Conservation (phyloP, 2,329 filamentous ascomycete genomes). For the Fusarium liriodendri region DNA sequence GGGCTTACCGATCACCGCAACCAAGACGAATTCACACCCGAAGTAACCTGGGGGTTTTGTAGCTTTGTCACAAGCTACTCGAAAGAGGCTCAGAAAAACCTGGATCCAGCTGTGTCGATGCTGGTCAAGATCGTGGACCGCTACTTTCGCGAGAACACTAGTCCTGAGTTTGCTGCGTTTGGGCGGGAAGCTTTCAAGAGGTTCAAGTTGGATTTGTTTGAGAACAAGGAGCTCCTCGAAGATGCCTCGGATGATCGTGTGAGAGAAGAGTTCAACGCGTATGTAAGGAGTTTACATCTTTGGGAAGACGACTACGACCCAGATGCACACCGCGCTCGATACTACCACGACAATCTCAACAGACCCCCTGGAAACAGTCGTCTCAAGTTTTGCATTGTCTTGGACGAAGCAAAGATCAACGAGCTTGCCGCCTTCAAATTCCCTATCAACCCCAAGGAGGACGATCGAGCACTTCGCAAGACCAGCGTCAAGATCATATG, state of each 20-base stretch:
- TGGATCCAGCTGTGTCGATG: background rate
- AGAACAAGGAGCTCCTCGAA: constrained; percentile 8
- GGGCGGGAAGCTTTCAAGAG: constrained; percentile 10
- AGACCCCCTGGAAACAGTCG: constrained; percentile 6
- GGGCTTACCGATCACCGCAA: background rate
- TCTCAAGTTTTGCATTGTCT: constrained; percentile 10
- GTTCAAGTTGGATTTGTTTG: constrained; percentile 16
- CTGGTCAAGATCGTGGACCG: constrained; percentile 9
- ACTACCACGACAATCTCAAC: background rate
- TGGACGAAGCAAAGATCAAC: constrained; percentile 2
- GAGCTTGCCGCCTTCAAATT: background rate
- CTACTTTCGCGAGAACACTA: background rate
- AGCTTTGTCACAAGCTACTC: background rate
- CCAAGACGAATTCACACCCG: background rate
- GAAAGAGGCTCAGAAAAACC: background rate
- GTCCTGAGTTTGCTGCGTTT: background rate
- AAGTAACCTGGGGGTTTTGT: background rate
- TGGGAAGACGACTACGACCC: background rate
- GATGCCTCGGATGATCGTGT: constrained; percentile 26
- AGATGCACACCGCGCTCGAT: background rate
- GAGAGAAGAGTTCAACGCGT: constrained; percentile 26
- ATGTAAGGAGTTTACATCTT: constrained; percentile 5
- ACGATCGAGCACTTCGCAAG: background rate
- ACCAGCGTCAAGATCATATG: constrained; percentile 9
- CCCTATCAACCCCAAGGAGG: background rate